Percentiles rank a stretch among this genome's conserved stretches.
phyloP scores from a whole-genome alignment of 257 asterid species.

The Scutellaria galericulata region DNA sequence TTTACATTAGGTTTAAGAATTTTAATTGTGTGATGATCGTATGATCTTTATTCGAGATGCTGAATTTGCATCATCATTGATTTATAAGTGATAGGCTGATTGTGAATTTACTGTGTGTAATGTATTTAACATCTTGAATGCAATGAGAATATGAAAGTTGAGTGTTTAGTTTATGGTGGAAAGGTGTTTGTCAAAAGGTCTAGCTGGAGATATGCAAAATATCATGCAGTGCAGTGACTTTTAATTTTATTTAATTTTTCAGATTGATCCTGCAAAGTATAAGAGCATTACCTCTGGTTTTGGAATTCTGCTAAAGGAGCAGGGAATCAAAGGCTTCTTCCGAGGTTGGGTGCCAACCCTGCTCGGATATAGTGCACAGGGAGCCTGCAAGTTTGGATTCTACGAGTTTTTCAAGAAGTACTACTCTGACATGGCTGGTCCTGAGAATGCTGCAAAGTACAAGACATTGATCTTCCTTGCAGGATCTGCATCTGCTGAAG shows the following conservation, averaged over 20 bases:
- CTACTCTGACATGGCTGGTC: slow-evolving; percentile 82
- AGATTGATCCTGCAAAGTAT: slow-evolving; percentile 84
- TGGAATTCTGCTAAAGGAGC: slow-evolving; percentile 73
- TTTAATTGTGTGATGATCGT: background rate
- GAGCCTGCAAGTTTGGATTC: slow-evolving; percentile 88
- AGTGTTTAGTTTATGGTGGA: background rate
- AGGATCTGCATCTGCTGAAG: slow-evolving; percentile 89
- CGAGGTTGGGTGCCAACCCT: slow-evolving; percentile 92
- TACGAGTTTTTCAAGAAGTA: slow-evolving; percentile 88
- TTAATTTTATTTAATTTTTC: slow-evolving; percentile 21
- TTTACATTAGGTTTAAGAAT: background rate
- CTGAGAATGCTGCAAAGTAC: slow-evolving; percentile 76
- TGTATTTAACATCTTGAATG: background rate
- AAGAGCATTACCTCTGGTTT: slow-evolving; percentile 77
- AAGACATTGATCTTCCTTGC: slow-evolving; percentile 83
- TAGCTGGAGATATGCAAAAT: background rate
- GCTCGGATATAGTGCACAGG: slow-evolving; percentile 85
- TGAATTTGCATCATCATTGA: slow-evolving; percentile 5
- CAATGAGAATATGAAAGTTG: background rate
- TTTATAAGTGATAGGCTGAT: background rate
- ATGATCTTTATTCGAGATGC: background rate
- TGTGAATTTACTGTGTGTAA: background rate
- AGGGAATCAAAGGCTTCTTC: slow-evolving; percentile 76
- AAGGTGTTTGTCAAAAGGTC: slow-evolving; percentile 1
- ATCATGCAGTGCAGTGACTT: background rate